phyloP scores from a whole-genome alignment of 1,139 yeast species.

The Suhomyces coccinellae region DNA sequence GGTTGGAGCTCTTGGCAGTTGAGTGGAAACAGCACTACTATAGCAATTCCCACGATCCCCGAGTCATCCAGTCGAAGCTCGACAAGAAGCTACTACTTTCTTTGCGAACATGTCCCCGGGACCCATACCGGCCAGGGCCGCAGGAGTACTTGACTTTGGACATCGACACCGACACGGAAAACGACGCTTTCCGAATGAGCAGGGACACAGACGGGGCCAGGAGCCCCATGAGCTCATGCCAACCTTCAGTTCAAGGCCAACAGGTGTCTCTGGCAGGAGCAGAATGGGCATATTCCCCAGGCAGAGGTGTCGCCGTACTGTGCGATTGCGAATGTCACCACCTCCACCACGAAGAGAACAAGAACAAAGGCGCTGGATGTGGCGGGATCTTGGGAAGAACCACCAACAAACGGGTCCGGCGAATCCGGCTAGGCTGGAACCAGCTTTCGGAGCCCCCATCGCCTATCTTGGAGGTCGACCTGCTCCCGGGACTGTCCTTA shows the following conservation, averaged over 20 bases:
- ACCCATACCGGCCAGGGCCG: conserved; percentile 17
- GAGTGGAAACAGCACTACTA: conserved; percentile 22
- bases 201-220: too few species aligned
- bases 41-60: conserved; percentile 23
- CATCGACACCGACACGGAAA: neutral
- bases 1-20: conserved; percentile 14
- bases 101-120: conserved; percentile 23
- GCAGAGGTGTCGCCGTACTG: neutral
- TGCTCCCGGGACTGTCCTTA: neutral
- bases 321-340: neutral
- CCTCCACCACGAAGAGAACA: neutral
- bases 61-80: conserved; percentile 24
- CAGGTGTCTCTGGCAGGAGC: too few species aligned
- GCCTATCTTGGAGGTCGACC: neutral
- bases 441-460: neutral
- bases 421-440: neutral
- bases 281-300: neutral
- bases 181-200: too few species aligned
- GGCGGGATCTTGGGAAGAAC: neutral
- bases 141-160: conserved; percentile 21
- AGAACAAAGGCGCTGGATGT: too few species aligned
- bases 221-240: too few species aligned
- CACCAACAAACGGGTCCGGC: neutral
- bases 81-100: conserved; percentile 18
- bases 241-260: too few species aligned